A percentile compares a stretch with the other conserved stretches of the same genome.
These are phyloP conservation scores for Adansonia rubrostipa DNA, from an alignment of 441 rosid genomes.

Conservation along the genomic window DNA sequence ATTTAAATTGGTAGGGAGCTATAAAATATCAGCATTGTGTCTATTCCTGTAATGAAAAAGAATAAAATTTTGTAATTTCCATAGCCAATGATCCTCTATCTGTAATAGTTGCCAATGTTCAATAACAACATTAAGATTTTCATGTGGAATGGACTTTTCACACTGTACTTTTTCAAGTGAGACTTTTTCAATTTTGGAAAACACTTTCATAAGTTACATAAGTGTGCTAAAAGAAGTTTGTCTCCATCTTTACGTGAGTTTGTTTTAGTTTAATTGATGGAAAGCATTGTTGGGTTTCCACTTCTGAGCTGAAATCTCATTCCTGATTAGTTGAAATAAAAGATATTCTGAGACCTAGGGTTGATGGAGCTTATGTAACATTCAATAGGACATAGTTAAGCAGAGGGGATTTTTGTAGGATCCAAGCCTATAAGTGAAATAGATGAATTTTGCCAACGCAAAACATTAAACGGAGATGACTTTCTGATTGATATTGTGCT, in stretches of 20 bases:
- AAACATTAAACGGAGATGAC: background rate
- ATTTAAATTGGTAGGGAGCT: background rate
- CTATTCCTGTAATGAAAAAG: background rate
- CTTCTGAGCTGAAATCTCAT: background rate
- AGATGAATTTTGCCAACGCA: constrained; percentile 5
- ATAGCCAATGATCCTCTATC: constrained; percentile 11
- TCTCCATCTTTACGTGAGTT: background rate
- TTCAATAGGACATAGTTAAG: background rate
- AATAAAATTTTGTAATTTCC: constrained; percentile 7
- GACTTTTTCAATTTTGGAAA: background rate
- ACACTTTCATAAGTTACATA: background rate
- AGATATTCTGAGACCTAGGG: background rate
- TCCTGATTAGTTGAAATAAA: background rate
- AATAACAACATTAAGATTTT: background rate
- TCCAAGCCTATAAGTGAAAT: background rate
- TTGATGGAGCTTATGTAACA: background rate
- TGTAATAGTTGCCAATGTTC: constrained; percentile 9
- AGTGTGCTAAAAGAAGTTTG: background rate
- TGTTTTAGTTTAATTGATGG: background rate
- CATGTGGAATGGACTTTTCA: background rate
- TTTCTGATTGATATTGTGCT: background rate
- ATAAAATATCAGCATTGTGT: background rate
- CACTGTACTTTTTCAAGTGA: background rate
- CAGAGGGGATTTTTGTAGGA: background rate
- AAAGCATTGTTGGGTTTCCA: background rate